phyloP scores from a whole-genome alignment of 176 grass and related monocot genomes.

The Guadua angustifolia region DNA sequence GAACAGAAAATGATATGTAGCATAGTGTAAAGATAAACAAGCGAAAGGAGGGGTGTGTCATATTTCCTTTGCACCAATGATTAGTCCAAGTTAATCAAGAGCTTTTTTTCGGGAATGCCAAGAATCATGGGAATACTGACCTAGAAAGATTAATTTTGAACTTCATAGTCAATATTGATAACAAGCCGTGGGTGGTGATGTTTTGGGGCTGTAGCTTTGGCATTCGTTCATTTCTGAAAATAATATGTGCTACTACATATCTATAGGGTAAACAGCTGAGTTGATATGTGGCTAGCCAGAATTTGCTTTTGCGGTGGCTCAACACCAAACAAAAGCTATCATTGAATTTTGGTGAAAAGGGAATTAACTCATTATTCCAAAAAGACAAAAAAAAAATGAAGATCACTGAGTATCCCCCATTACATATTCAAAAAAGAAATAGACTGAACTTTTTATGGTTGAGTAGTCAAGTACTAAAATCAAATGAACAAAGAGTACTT shows the following conservation, averaged over 20 bases:
- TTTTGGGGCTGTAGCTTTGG: neutral
- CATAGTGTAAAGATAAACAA: conserved; percentile 13
- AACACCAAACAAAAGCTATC: neutral
- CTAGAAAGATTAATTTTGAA: neutral
- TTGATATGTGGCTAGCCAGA: neutral
- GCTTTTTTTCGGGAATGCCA: neutral
- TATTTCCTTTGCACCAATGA: neutral
- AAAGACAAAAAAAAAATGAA: neutral
- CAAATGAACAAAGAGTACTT: neutral
- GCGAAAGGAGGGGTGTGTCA: neutral
- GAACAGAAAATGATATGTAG: neutral
- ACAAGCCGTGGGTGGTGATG: neutral
- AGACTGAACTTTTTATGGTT: neutral
- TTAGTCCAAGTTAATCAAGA: neutral
- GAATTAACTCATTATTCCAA: neutral
- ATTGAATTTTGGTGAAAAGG: neutral
- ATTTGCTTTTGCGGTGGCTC: neutral
- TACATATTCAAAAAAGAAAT: neutral
- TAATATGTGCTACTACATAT: neutral
- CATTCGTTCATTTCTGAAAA: neutral
- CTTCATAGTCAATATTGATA: neutral
- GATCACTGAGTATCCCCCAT: neutral
- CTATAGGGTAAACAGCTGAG: neutral
- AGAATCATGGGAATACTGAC: neutral
- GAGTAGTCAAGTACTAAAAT: neutral